Evolutionary conservation across 495 filamentous ascomycete species (phyloP).

Genomic region (Sordaria brevicollis): DNA sequence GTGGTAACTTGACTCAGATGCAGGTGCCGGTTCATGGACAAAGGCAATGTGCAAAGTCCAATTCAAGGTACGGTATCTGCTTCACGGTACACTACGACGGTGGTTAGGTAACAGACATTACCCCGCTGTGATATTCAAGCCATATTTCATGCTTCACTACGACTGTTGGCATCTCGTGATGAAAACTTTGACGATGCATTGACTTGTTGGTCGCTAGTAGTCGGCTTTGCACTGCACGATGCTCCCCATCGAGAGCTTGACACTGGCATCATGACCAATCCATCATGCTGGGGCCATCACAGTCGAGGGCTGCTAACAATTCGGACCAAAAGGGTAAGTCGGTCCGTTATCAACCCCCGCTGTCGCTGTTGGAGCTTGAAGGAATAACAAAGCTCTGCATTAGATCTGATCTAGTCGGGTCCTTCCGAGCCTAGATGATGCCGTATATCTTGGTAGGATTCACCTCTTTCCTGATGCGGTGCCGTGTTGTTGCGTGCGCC

Average conservation of each 20-base stretch:
- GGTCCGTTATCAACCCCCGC: not conserved
- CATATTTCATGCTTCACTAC: not conserved
- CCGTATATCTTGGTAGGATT: not conserved
- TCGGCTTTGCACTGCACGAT: not conserved
- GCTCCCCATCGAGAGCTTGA: not conserved
- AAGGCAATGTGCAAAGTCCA: not conserved
- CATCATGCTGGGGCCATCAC: not conserved
- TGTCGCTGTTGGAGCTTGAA: not conserved
- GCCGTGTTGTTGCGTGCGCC: not conserved
- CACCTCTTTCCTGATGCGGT: not conserved
- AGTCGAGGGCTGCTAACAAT: not conserved
- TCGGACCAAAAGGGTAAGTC: not conserved
- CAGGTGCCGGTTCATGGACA: not conserved
- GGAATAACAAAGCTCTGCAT: not conserved
- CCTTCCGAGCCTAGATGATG: not conserved
- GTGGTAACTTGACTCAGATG: not conserved
- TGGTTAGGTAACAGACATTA: not conserved
- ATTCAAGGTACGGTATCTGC: not conserved
- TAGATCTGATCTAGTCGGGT: not conserved
- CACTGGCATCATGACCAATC: not conserved
- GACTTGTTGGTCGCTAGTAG: not conserved
- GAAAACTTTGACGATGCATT: not conserved
- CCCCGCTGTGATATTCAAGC: not conserved
- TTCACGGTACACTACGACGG: not conserved
- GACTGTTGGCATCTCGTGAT: not conserved